Evolutionary conservation across 148 eudicot genomes (phyloP), one percentile per base, ranked within the genome.

Genomic region (Chenopodium album): DNA sequence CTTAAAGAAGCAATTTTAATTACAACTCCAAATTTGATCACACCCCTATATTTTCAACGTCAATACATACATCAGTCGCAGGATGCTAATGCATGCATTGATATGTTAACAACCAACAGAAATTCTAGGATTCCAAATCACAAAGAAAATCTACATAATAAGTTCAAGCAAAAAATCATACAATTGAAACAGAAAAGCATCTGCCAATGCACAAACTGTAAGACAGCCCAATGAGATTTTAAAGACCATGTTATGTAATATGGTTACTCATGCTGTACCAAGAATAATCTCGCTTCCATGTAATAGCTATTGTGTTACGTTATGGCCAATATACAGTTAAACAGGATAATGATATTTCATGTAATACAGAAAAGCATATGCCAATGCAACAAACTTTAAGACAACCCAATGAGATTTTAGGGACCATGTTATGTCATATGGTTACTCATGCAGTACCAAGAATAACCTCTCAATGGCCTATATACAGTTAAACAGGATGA

Each of bases 1-100:
- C 84, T 79, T 81, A 92, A 72, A 20, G 9, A 44, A 22, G 54
- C 48, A 17, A 71, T 59, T 17, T 59, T 59, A 14, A 59, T 59
- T 13, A 59, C 63, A 59, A 59, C n/a, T 14, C 22, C 22, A 13
- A 17, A 59, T 14, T 16, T 19, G 17, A 59, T 3, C 63, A 17
- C 63, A 17, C 63, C 22, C 63, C 63, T 59, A 59, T 14, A 59
- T 2, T 59, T 59, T 17, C 63, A 59, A 19, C 63, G 4, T 59
- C 63, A 59, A 59, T 16, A 59, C 63, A 59, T 14, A 59, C 63
- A 17, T 22, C 63, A 0, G 7, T 59, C 63, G 19, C 54, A 50
- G 54, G 54, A 50, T 50, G 54, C 12, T 9, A 50, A 50, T 50
- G 54, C 54, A 50, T 9, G 54, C 14, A 50, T 50, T 50, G 14